Evolutionary conservation across 2,329 filamentous ascomycete species (phyloP).

Genomic region (Clonostachys solani): DNA sequence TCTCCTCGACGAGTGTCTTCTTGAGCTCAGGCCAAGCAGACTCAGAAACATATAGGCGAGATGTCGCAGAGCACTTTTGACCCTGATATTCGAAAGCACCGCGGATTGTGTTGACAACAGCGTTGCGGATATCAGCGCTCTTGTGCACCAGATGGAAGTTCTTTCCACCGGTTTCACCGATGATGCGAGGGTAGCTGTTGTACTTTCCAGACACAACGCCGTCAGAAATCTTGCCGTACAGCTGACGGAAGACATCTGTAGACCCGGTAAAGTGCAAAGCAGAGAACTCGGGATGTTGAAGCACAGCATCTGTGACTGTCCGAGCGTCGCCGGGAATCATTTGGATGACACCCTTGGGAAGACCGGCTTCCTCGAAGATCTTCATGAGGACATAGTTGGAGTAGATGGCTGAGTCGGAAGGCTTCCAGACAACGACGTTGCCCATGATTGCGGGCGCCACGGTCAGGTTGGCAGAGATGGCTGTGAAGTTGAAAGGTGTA

Average conservation of each 20-base stretch:
- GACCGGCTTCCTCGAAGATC: constrained; percentile 32
- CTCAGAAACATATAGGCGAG: not conserved
- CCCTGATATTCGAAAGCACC: not conserved
- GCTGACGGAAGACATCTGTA: constrained; percentile 25
- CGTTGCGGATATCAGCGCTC: not conserved
- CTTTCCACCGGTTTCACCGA: constrained; percentile 49
- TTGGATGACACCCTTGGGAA: constrained; percentile 30
- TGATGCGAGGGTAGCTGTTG: constrained; percentile 30
- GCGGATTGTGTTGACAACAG: not conserved
- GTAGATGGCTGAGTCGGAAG: constrained; percentile 23
- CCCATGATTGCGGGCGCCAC: constrained; percentile 82
- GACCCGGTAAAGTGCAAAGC: constrained; percentile 44
- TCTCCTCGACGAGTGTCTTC: no score
- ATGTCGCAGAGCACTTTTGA: not conserved
- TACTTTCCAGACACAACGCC: constrained; percentile 13
- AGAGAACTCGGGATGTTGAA: constrained; percentile 62
- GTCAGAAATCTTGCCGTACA: constrained; percentile 23
- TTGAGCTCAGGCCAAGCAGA: not conserved
- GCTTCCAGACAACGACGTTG: constrained; percentile 68
- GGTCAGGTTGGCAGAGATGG: constrained; percentile 85
- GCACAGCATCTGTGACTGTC: constrained; percentile 22
- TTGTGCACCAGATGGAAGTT: constrained; percentile 24
- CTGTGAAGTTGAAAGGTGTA: constrained; percentile 94
- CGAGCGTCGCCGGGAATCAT: constrained; percentile 30
- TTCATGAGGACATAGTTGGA: constrained; percentile 26